Evolutionary conservation across 148 eudicot genomes (phyloP).

Genomic region (Rhododendron mucronatum): DNA sequence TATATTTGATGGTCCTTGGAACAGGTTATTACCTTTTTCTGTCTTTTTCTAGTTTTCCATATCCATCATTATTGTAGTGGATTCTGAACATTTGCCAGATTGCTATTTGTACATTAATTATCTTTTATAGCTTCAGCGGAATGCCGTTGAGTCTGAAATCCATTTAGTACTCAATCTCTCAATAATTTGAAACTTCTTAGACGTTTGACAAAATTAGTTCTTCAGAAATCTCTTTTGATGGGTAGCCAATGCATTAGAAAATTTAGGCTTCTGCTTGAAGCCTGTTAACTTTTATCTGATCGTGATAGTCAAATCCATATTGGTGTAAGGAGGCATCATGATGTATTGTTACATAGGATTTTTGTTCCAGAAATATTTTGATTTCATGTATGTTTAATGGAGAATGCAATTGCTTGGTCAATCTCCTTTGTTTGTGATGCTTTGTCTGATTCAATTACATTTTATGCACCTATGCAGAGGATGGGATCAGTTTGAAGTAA

Average conservation of each 20-base stretch:
- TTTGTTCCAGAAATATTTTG: neutral
- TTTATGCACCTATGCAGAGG: conserved; percentile 36
- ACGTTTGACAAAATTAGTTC: neutral
- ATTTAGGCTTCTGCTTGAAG: neutral
- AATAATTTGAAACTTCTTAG: neutral
- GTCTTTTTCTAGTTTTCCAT: neutral
- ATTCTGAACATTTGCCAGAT: neutral
- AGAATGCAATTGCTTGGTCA: neutral
- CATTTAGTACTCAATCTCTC: neutral
- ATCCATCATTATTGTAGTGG: neutral
- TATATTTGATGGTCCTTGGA: conserved; percentile 72
- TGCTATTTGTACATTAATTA: neutral
- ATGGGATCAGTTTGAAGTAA: conserved; percentile 96
- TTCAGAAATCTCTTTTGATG: neutral
- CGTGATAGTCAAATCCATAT: neutral
- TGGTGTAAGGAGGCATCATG: neutral
- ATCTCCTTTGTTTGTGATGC: conserved; percentile 2
- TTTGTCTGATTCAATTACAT: conserved; percentile 9
- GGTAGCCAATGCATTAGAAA: neutral
- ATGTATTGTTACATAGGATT: neutral
- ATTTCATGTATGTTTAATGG: neutral
- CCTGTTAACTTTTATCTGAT: neutral
- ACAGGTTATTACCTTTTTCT: conserved; percentile 47
- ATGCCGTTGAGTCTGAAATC: neutral
- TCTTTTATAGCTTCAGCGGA: neutral